A percentile compares a stretch with the other conserved stretches of the same genome.
Conservation (phyloP, 106 monocot genomes). For the Gastrodia elata region DNA sequence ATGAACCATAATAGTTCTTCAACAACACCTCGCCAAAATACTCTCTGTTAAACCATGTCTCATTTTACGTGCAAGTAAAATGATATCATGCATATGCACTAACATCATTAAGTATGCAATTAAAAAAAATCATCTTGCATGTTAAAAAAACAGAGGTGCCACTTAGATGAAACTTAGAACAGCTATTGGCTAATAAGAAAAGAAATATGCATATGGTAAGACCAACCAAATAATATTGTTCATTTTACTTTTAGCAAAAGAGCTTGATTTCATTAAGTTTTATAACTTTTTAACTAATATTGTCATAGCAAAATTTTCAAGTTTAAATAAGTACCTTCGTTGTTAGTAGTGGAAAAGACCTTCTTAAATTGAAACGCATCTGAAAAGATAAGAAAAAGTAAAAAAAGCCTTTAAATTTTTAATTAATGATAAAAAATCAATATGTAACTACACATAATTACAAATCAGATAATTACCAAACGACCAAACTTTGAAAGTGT, state of each 20-base stretch:
- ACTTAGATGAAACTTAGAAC: background rate
- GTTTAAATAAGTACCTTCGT: constrained; percentile 58
- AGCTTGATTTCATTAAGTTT: no score
- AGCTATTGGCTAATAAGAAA: background rate
- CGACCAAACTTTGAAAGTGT: constrained; percentile 93
- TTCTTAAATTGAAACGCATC: constrained; percentile 97
- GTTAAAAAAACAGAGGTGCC: background rate
- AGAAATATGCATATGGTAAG: background rate
- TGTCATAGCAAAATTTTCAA: background rate
- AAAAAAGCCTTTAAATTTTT: background rate
- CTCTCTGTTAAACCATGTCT: constrained; percentile 41
- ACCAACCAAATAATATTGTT: background rate
- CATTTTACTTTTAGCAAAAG: no score
- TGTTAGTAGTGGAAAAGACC: constrained; percentile 82
- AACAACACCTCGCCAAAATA: constrained; percentile 95
- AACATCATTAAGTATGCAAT: background rate
- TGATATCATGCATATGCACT: background rate
- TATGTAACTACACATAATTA: background rate
- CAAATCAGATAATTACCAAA: constrained; percentile 38
- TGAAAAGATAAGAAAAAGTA: constrained; percentile 11
- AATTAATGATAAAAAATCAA: background rate
- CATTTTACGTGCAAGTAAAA: background rate
- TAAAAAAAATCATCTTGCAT: background rate
- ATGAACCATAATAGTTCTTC: constrained; percentile 99
- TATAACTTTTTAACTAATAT: no score